Evolutionary conservation across 2,329 filamentous ascomycete genomes (phyloP).

Genomic region (Trichophyton rubrum): DNA sequence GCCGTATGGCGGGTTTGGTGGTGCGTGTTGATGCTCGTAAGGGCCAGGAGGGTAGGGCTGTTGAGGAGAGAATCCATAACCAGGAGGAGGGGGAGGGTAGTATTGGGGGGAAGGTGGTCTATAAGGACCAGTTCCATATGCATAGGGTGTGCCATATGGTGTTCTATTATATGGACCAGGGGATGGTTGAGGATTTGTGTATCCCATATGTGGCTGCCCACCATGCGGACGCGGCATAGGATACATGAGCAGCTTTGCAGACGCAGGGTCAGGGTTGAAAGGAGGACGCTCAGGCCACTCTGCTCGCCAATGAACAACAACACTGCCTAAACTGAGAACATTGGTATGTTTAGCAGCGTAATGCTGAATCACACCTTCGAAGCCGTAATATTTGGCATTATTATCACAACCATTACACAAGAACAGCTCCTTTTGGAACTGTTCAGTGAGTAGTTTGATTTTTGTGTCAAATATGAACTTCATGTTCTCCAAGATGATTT

Average conservation of each 20-base stretch:
- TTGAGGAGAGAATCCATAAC: slow-evolving; percentile 16
- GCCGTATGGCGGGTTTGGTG: slow-evolving; percentile 13
- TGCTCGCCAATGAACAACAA: slow-evolving; percentile 66
- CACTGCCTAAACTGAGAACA: slow-evolving; percentile 54
- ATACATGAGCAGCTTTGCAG: slow-evolving; percentile 30
- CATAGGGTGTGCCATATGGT: slow-evolving; percentile 23
- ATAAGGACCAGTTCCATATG: slow-evolving; percentile 19
- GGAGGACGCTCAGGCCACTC: slow-evolving; percentile 69
- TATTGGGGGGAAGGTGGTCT: slow-evolving; percentile 23
- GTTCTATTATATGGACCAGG: slow-evolving; percentile 22
- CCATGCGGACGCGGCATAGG: slow-evolving; percentile 19
- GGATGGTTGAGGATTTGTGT: slow-evolving; percentile 14
- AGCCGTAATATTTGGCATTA: slow-evolving; percentile 56
- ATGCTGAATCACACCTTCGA: slow-evolving; percentile 71
- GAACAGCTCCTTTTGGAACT: slow-evolving; percentile 58
- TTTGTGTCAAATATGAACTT: slow-evolving; percentile 73
- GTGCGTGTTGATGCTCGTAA: slow-evolving; percentile 14
- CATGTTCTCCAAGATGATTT: slow-evolving; percentile 69
- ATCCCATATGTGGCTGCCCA: slow-evolving; percentile 13
- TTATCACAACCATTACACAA: slow-evolving; percentile 58
- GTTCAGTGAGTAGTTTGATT: slow-evolving; percentile 56
- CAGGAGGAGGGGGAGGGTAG: slow-evolving; percentile 14
- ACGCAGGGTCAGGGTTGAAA: slow-evolving; percentile 51
- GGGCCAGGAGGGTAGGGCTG: slow-evolving; percentile 14
- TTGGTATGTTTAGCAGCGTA: slow-evolving; percentile 71